Conservation (phyloP, 1,139 yeast species). For the Yamadazyma atlantica region DNA sequence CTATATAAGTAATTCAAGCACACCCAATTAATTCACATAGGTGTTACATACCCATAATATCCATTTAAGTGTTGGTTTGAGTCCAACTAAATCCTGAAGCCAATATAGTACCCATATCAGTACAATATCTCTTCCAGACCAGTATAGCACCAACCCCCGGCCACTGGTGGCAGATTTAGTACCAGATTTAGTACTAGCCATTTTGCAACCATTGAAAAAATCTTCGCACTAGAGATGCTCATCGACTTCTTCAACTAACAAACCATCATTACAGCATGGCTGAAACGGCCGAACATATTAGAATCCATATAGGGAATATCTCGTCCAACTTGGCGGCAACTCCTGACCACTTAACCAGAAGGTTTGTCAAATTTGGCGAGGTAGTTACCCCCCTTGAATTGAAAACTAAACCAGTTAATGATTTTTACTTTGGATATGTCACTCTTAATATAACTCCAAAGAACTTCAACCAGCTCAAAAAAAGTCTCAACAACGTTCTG, state of each 20-base stretch:
- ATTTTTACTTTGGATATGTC: conserved; percentile 65
- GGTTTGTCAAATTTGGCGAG: conserved; percentile 53
- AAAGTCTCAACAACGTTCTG: conserved; percentile 63
- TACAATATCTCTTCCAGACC: too few relatives aligned
- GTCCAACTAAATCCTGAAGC: too few relatives aligned
- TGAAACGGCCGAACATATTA: conserved; percentile 16
- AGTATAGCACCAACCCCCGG: neutral
- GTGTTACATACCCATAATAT: too few relatives aligned
- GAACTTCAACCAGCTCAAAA: conserved; percentile 47
- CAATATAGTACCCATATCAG: too few relatives aligned
- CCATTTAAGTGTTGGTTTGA: too few relatives aligned
- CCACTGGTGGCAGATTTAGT: too few relatives aligned
- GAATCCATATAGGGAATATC: conserved; percentile 72
- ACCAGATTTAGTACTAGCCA: too few relatives aligned
- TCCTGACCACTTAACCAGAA: conserved; percentile 38
- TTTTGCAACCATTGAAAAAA: neutral
- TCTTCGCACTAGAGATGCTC: conserved; percentile 1
- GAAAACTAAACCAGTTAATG: conserved; percentile 47
- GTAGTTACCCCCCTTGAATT: conserved; percentile 45
- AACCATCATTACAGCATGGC: conserved; percentile 5
- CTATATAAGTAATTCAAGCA: too few relatives aligned
- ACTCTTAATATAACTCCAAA: conserved; percentile 53
- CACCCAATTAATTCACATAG: too few relatives aligned
- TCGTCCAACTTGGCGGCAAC: conserved; percentile 51
- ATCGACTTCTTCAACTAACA: conserved; percentile 2